phyloP scores from a whole-genome alignment of 208 protist genomes.

The Herpetomonas muscarum region DNA sequence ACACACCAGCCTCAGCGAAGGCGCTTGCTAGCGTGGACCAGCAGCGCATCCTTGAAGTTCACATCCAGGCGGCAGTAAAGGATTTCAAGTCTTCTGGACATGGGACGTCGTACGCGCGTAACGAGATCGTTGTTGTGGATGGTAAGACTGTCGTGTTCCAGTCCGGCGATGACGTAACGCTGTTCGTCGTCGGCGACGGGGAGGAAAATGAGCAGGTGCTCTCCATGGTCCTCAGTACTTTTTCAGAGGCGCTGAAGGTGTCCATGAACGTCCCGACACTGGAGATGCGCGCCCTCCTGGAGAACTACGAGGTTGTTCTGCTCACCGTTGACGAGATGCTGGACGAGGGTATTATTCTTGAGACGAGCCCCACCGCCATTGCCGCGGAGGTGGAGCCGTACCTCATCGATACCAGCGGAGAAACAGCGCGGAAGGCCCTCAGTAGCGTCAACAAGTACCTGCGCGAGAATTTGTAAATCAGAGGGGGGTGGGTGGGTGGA shows the following conservation, averaged over 20 bases:
- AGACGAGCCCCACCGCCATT: conserved; percentile 60
- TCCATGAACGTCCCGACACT: conserved; percentile 49
- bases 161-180: conserved; percentile 51
- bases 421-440: conserved; percentile 63
- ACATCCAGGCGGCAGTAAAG: conserved; percentile 42
- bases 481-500: not conserved
- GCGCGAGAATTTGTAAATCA: conserved; percentile 61
- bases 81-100: conserved; percentile 15
- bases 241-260: conserved; percentile 64
- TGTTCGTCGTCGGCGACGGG: conserved; percentile 74
- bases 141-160: conserved; percentile 70
- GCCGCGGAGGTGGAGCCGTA: conserved; percentile 58
- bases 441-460: conserved; percentile 84
- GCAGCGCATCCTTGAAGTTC: conserved; percentile 61
- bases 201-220: conserved; percentile 87
- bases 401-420: conserved; percentile 42
- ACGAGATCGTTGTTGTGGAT: conserved; percentile 76
- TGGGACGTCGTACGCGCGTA: conserved; percentile 23
- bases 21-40: conserved; percentile 51
- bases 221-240: conserved; percentile 45
- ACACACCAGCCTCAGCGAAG: conserved; percentile 41
- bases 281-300: conserved; percentile 49
- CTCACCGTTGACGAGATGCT: conserved; percentile 88
- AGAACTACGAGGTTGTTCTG: conserved; percentile 85
- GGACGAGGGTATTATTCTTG: conserved; percentile 88